Evolutionary conservation across 2,329 filamentous ascomycete genomes (phyloP), one percentile per base, ranked within the genome.

Genomic region (Penicillium sp.): DNA sequence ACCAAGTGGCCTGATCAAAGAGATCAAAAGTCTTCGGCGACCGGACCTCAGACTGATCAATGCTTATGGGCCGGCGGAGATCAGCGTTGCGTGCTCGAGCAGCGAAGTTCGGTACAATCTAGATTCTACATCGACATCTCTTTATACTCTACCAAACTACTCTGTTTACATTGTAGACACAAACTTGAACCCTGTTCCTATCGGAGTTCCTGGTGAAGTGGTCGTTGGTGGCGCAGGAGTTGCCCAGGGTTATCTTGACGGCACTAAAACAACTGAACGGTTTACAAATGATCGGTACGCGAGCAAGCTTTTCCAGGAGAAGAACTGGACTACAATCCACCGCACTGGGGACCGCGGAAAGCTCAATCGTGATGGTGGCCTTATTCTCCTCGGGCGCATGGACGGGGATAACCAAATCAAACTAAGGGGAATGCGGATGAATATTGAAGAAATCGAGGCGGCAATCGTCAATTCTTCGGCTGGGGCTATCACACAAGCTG

Each of bases 361-460:
- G 6, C 52, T 64, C 5, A 49, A 50, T 4, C n/a, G 40, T 3
- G 61, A 71, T 41, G 70, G 71, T 2, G 44, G 61, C 5, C 50
- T 74, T 9, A 41, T 68, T 6, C 60, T 69, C 18, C 44, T 65
- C 3, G 67, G 66, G 4, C 68, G 71, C 10, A 67, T 72, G 16
- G 60, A 60, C 4, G 67, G 64, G 4, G 67, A 71, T 46, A 65
- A 65, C 7, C 60, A 69, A 51, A 46, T 71, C 27, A 70, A 69
- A 47, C 34, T 71, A 7, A 60, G 63, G n/a, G 69, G 68, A 8
- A 64, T 74, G 21, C 66, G 69, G 1, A 73, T 82, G 25, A 79
- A 83, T 15, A 63, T 83, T 0, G 60, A 67, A 3, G 81, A 83
- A 7, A 71, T 82, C n/a, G 74, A 74, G 47, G 53, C 54, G 4